phyloP scores from a whole-genome alignment of 352 stramenopile genomes.

The Phytopythium oedochilum region DNA sequence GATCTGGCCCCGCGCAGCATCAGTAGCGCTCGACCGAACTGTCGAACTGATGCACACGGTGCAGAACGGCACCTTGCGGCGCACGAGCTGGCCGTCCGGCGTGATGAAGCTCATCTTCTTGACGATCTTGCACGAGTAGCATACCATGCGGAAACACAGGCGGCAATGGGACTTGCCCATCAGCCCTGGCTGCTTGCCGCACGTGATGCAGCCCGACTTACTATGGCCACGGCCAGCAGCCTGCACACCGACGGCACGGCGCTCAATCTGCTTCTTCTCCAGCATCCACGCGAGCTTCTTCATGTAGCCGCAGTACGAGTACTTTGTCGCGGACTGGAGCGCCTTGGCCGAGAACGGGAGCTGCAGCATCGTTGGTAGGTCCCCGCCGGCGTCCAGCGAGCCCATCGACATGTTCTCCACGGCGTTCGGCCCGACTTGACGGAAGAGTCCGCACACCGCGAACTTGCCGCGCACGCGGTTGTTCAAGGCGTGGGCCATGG shows the following conservation, averaged over 20 bases:
- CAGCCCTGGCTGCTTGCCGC: background rate
- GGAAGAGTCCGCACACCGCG: constrained; percentile 24
- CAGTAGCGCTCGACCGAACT: too few species aligned
- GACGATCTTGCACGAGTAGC: constrained; percentile 23
- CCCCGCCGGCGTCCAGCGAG: constrained; percentile 15
- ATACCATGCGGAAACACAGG: constrained; percentile 28
- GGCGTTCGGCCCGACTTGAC: constrained; percentile 14
- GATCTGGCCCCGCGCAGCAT: too few species aligned
- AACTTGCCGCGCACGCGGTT: constrained; percentile 15
- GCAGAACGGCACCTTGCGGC: constrained; percentile 35
- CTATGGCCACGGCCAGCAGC: background rate
- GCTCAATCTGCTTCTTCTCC: constrained; percentile 7
- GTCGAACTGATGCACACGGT: constrained; percentile 24
- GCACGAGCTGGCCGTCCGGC: constrained; percentile 20
- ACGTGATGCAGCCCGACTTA: background rate
- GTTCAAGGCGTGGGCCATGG: constrained; percentile 15
- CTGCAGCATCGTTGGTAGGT: constrained; percentile 14
- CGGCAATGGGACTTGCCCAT: background rate
- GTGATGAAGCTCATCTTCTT: constrained; percentile 31
- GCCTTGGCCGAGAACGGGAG: constrained; percentile 17
- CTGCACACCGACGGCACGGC: background rate
- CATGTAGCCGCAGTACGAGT: constrained; percentile 21
- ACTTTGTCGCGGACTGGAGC: constrained; percentile 19
- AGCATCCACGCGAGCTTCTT: constrained; percentile 23
- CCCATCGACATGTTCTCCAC: constrained; percentile 23